Evolutionary conservation across 345 rosid species (phyloP), one percentile per base, ranked within the genome.

Genomic region (Turnera subulata): DNA sequence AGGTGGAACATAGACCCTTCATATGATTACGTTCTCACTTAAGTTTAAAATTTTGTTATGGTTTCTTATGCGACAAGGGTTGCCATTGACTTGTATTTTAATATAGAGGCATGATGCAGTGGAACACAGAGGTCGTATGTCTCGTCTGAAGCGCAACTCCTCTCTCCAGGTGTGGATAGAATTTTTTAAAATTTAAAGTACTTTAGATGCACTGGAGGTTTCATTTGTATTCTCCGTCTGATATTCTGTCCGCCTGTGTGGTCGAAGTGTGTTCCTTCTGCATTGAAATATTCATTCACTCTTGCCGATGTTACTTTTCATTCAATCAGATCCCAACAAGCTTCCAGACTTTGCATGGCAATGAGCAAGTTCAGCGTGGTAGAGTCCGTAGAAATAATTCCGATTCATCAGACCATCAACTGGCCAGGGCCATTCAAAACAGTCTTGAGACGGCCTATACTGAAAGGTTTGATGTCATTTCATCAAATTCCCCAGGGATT

Each of bases 61-160:
- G 25, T 24, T 56, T 0, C n/a, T 48, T 21, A 22, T 8, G 10
- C 17, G 17, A 18, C 25, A 23, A 39, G 56, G 24, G 14, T 50
- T 17, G 11, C 32, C 24, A 19, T 50, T 42, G 32, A 29, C 18
- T 24, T 2, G 14, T 37, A 37, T 59, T 21, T 50, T 1, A n/a
- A n/a, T 32, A 14, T 59, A 61, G 72, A 68, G 72, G 72, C 62
- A 68, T 47, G 56, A 48, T 40, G 49, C 66, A 56, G 40, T 54
- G 48, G 72, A 68, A 55, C 72, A 68, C 32, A 48, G 46, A 53
- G 66, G 72, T 19, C 25, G 56, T 24, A 48, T 61, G 66, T 68
- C 72, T n/a, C 62, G 66, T 21, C 39, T 62, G 3, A 61, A 61
- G 51, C 66, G 62, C 22, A 68, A 23, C 61, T 66, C 66, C 19